These are phyloP conservation scores for Puccinia triticina DNA, from an alignment of 1,284 basidiomycete species.

Conservation along the genomic window DNA sequence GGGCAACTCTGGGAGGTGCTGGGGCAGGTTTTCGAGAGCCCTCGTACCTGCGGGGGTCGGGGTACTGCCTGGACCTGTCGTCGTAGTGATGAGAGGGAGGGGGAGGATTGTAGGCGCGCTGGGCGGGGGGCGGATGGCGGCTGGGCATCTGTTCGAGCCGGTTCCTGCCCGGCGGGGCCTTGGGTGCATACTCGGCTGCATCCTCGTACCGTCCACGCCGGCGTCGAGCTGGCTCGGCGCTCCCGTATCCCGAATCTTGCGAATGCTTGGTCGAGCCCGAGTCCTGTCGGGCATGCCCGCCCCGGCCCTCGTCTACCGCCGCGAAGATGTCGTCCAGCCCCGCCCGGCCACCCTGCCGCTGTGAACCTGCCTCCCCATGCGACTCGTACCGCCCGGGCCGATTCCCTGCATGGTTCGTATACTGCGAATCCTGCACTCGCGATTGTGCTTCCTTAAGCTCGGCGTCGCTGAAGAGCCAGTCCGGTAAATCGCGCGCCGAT, in stretches of 20 bases:
- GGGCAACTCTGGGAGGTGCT: not conserved
- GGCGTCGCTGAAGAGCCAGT: conserved; percentile 36
- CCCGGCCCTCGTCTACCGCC: conserved; percentile 1
- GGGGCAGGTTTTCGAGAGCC: not conserved
- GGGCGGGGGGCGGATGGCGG: not conserved
- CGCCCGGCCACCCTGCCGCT: not conserved
- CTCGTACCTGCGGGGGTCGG: not conserved
- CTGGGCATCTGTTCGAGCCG: not conserved
- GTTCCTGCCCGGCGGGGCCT: not conserved
- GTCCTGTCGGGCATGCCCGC: not conserved
- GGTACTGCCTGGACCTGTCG: not conserved
- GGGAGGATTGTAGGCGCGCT: not conserved
- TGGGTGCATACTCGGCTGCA: not conserved
- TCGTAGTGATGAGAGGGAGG: not conserved
- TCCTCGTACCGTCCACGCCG: not conserved
- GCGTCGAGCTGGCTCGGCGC: not conserved
- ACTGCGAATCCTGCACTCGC: not conserved
- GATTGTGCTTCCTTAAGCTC: conserved; percentile 27
- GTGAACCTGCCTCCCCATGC: not conserved
- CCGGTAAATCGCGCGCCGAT: conserved; percentile 41
- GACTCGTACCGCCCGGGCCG: not conserved
- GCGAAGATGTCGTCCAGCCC: conserved; percentile 30
- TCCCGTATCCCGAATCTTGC: conserved; percentile 45
- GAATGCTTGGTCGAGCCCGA: conserved; percentile 27
- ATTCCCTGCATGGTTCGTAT: not conserved